Conservation (phyloP, 805 yeast genomes). For the Ogataea nonfermentans region DNA sequence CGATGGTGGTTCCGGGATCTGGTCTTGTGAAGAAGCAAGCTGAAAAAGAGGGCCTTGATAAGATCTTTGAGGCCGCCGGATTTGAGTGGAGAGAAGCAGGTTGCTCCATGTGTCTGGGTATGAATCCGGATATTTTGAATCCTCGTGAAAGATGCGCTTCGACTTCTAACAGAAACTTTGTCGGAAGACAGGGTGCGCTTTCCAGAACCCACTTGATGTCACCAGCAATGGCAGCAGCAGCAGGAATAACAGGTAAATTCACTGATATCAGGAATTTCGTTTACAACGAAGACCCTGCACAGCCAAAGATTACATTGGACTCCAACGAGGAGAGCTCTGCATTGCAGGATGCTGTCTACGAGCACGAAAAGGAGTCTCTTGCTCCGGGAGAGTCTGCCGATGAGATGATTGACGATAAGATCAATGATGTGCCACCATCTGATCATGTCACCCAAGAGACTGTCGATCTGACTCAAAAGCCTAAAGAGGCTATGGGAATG, state of each 20-base stretch:
- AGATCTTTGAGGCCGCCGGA: conserved; percentile 87
- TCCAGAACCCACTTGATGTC: conserved; percentile 98
- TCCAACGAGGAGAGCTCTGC: conserved; percentile 50
- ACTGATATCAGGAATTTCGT: conserved; percentile 84
- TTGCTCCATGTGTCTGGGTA: conserved; percentile 98
- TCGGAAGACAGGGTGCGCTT: conserved; percentile 97
- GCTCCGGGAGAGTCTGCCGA: conserved; percentile 53
- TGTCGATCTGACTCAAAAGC: conserved; percentile 28
- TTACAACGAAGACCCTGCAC: conserved; percentile 54
- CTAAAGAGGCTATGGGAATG: conserved; percentile 52
- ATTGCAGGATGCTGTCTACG: conserved; percentile 67
- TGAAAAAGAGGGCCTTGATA: conserved; percentile 91
- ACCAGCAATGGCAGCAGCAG: conserved; percentile 99
- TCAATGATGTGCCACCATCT: conserved; percentile 62
- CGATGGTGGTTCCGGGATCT: conserved; percentile 95
- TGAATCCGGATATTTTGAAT: conserved; percentile 95
- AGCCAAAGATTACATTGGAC: conserved; percentile 52
- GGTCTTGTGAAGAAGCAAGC: conserved; percentile 94
- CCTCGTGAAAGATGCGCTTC: conserved; percentile 99
- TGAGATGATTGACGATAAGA: conserved; percentile 46
- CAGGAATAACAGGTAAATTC: conserved; percentile 88
- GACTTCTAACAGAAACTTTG: conserved; percentile 97
- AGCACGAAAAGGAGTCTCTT: conserved; percentile 61
- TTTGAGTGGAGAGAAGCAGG: conserved; percentile 99
- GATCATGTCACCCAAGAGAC: conserved; percentile 41